Conservation (phyloP, 2,329 filamentous ascomycete species). For the Geoglossum cookeanum region DNA sequence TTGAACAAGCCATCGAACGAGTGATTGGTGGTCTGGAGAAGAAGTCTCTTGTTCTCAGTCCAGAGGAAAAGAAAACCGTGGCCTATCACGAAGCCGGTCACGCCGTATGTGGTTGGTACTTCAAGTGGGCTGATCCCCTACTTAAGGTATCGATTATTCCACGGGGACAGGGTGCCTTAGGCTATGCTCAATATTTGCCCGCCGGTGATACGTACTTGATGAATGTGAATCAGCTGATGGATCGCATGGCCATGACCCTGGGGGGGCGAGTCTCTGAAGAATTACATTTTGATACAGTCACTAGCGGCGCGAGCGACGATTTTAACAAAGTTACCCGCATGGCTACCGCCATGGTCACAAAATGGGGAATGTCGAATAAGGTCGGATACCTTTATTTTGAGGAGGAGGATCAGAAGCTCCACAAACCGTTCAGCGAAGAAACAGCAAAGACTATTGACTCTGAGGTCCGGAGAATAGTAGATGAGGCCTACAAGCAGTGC, state of each 20-base stretch:
- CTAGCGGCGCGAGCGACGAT: conserved; percentile 84
- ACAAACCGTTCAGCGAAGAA: conserved; percentile 90
- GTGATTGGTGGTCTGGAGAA: conserved; percentile 93
- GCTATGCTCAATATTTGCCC: conserved; percentile 95
- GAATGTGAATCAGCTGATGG: conserved; percentile 91
- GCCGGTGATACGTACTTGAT: conserved; percentile 83
- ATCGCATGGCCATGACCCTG: conserved; percentile 98
- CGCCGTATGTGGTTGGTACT: conserved; percentile 96
- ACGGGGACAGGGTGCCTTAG: conserved; percentile 77
- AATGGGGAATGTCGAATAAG: conserved; percentile 95
- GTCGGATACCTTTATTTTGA: conserved; percentile 87
- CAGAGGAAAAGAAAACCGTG: conserved; percentile 86
- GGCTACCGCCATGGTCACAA: conserved; percentile 97
- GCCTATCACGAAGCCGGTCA: conserved; percentile 98
- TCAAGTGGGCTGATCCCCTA: conserved; percentile 87
- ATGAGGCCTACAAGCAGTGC: conserved; percentile 84
- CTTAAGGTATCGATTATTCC: conserved; percentile 98
- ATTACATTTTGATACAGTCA: conserved; percentile 90
- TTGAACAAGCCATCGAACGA: conserved; percentile 94
- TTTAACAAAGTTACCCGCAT: conserved; percentile 96
- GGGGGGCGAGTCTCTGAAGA: conserved; percentile 91
- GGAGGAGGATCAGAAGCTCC: conserved; percentile 57
- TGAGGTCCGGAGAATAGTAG: conserved; percentile 81
- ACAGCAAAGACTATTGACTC: conserved; percentile 82
- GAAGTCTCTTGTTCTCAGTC: conserved; percentile 84